Percentiles rank a stretch among this genome's conserved stretches.
Evolutionary conservation across 768 basidiomycete genomes (phyloP).

Genomic region (Coprinopsis marcescibilis): DNA sequence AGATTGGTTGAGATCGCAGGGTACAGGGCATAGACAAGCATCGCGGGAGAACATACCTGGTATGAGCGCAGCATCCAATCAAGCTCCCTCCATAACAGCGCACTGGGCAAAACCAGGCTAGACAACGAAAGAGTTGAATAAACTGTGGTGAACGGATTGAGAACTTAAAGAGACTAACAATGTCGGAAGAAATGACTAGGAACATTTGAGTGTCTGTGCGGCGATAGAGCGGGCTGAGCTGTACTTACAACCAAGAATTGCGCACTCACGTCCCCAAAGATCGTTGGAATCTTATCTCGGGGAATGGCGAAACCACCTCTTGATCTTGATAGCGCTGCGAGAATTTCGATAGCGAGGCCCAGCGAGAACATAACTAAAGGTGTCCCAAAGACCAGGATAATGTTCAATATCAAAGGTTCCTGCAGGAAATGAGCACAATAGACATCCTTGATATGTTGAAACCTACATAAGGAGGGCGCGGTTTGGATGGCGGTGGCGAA

Average conservation of each 20-base stretch:
- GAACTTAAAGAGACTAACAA: conserved; percentile 28
- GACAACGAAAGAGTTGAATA: no score
- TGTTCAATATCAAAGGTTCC: conserved; percentile 29
- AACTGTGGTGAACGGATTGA: no score
- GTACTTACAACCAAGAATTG: conserved; percentile 38
- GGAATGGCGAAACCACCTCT: conserved; percentile 46
- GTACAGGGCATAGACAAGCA: neutral
- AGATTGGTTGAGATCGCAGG: conserved; percentile 1
- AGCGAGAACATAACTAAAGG: conserved; percentile 39
- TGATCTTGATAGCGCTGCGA: conserved; percentile 31
- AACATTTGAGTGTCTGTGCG: conserved; percentile 2
- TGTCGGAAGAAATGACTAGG: conserved; percentile 56
- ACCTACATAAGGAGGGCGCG: no score
- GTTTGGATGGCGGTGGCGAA: no score
- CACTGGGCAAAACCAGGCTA: conserved; percentile 45
- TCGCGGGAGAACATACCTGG: conserved; percentile 37
- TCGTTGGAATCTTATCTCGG: conserved; percentile 43
- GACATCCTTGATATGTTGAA: no score
- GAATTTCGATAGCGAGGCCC: conserved; percentile 45
- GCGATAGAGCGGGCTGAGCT: neutral
- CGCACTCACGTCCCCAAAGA: conserved; percentile 43
- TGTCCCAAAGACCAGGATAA: conserved; percentile 31
- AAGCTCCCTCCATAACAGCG: conserved; percentile 41
- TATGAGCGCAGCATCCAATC: conserved; percentile 54
- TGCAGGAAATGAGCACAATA: no score